These are phyloP conservation scores for Penicillium lagena DNA, from an alignment of 495 filamentous ascomycete species.

Conservation along the genomic window DNA sequence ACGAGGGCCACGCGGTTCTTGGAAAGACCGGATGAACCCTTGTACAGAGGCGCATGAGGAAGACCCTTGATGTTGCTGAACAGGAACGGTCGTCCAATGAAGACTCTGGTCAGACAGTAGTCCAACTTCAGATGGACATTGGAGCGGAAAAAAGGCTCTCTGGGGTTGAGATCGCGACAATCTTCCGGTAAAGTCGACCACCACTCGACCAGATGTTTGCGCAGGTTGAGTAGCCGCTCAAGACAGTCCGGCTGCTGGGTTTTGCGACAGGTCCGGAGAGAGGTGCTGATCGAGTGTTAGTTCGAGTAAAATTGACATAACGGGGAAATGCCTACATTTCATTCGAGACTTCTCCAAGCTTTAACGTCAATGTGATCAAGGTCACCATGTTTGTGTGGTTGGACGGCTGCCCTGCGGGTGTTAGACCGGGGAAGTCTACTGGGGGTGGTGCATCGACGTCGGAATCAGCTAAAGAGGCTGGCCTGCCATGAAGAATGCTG, in stretches of 20 bases:
- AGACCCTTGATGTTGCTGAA: constrained; percentile 37
- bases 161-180: constrained; percentile 34
- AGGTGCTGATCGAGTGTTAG: constrained; percentile 11
- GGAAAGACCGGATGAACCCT: constrained; percentile 26
- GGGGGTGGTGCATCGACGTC: constrained; percentile 44
- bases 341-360: constrained; percentile 36
- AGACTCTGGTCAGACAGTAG: constrained; percentile 42
- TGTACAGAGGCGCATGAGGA: constrained; percentile 19
- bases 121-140: constrained; percentile 45
- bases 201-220: constrained; percentile 41
- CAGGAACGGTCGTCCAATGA: constrained; percentile 43
- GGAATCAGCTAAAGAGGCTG: constrained; percentile 34
- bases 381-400: constrained; percentile 44
- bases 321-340: constrained; percentile 30
- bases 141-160: constrained; percentile 35
- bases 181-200: constrained; percentile 43
- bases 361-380: constrained; percentile 39
- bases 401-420: constrained; percentile 25
- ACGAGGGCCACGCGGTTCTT: constrained; percentile 38
- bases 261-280: constrained; percentile 32
- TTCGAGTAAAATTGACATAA: neutral
- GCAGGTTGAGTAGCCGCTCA: constrained; percentile 32
- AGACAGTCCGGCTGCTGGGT: constrained; percentile 39
- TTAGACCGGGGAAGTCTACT: constrained; percentile 35
- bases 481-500: constrained; percentile 43